Evolutionary conservation across 2,329 filamentous ascomycete genomes (phyloP).

Genomic region (Beauveria brongniartii): DNA sequence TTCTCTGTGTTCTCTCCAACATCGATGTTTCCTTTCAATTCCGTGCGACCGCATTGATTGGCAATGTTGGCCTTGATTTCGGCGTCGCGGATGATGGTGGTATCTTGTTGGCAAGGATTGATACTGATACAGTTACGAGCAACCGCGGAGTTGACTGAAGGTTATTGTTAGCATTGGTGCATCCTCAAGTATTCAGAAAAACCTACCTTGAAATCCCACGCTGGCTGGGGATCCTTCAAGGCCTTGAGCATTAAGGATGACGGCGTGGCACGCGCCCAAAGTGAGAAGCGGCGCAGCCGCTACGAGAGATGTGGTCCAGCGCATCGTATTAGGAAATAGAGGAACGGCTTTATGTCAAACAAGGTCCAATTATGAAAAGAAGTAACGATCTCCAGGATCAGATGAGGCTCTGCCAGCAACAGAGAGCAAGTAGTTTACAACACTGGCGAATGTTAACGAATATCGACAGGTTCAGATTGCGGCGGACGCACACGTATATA

Average conservation of each 20-base stretch:
- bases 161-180: background rate
- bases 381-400: background rate
- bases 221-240: slow-evolving; percentile 36
- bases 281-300: slow-evolving; percentile 1
- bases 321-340: background rate
- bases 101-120: slow-evolving; percentile 58
- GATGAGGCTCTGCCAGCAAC: background rate
- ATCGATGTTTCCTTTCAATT: slow-evolving; percentile 53
- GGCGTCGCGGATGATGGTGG: slow-evolving; percentile 53
- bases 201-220: slow-evolving; percentile 40
- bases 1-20: slow-evolving; percentile 48
- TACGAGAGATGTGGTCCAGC: background rate
- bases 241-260: slow-evolving; percentile 40
- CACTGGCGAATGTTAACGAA: background rate
- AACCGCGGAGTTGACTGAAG: slow-evolving; percentile 40
- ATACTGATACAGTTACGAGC: slow-evolving; percentile 56
- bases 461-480: too few relatives aligned
- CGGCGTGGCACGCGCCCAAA: slow-evolving; percentile 30
- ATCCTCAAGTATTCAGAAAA: background rate
- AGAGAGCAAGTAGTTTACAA: background rate
- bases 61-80: slow-evolving; percentile 44
- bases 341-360: background rate
- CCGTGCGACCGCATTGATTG: slow-evolving; percentile 55
- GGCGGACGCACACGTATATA: background rate
- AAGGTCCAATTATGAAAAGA: background rate